Base-by-base conservation (phyloP, 306 rosid species). In the Quercus variabilis region DNA sequence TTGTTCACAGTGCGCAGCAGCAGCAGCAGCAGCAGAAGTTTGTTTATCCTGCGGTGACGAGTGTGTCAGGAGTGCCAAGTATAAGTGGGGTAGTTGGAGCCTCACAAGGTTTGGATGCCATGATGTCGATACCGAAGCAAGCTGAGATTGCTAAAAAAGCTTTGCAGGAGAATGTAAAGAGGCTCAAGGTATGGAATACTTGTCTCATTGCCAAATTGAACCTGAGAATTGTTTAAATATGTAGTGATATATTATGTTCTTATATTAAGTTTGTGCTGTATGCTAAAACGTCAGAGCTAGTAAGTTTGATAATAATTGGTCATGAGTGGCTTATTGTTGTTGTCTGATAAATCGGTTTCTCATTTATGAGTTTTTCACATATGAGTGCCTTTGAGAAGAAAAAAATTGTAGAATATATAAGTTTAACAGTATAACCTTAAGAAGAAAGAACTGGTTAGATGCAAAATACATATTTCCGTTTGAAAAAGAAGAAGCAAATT, bases 141-240 rank as follows among this genome's bases (percentile, higher is more conserved):
- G 93, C 97, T 3, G 97, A 90, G 85, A 69, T 77, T 7, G 85
- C 93, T 0, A 88, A 25, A 74, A 95, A 83, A 74, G 98, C 98
- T 55, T 26, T 95, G 85, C 78, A 55, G 23, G 94, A 91, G 28
- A 91, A 88, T 84, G 83, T 89, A 73, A 87, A 76, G 86, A 92
- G 85, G 89, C 95, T 91, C 67, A 92, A 91, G 99, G 99, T 95
- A 85, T 55, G 76, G 13, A 78, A 19, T 23, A 5, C 71, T 69
- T 17, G 19, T 73, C 12, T 38, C 73, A 38, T 71, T 21, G 55
- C 23, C 23, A 30, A 41, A 43, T 49, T 21, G 60, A 38, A 51
- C 51, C 13, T 9, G 52, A 54, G 31, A 8, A n/a, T 33, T 13
- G 51, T 69, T 75, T 69, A 58, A 9, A 10, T 21, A 57, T 25